A percentile compares a stretch with the other conserved stretches of the same genome.
These are phyloP conservation scores for Lathyrus tuberosus DNA, from an alignment of 306 rosid genomes.

Conservation along the genomic window DNA sequence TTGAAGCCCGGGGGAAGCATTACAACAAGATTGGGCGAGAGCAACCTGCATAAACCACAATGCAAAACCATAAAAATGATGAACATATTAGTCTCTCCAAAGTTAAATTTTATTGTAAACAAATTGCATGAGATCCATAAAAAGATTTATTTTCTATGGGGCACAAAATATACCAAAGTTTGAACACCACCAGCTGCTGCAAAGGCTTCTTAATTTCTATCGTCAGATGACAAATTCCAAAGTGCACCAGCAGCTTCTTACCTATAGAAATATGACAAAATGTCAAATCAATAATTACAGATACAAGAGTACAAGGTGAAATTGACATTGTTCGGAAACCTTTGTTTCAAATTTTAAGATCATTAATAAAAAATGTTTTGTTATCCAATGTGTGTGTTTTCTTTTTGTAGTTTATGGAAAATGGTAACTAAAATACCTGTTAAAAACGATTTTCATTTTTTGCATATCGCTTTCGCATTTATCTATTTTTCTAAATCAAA, in stretches of 20 bases:
- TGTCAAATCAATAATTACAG: conserved; percentile 7
- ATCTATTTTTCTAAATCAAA: too few relatives aligned
- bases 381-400: too few relatives aligned
- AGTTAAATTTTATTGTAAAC: not conserved
- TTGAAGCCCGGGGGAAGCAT: conserved; percentile 97
- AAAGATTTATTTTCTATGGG: conserved; percentile 9
- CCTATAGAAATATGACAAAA: conserved; percentile 48
- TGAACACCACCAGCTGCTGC: conserved; percentile 97
- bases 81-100: not conserved
- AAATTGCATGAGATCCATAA: conserved; percentile 6
- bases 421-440: too few relatives aligned
- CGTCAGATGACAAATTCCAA: conserved; percentile 98
- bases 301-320: conserved; percentile 26
- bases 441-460: too few relatives aligned
- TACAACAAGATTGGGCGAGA: conserved; percentile 95
- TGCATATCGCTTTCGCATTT: too few relatives aligned
- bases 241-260: conserved; percentile 99
- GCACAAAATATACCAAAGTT: conserved; percentile 75
- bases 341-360: too few relatives aligned
- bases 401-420: too few relatives aligned
- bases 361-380: too few relatives aligned
- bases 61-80: conserved; percentile 31
- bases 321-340: too few relatives aligned
- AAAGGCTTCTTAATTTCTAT: conserved; percentile 95
- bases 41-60: conserved; percentile 73